These are phyloP conservation scores for Funneliformis geosporum DNA, from an alignment of 192 early-diverging fungal genomes.

Conservation along the genomic window DNA sequence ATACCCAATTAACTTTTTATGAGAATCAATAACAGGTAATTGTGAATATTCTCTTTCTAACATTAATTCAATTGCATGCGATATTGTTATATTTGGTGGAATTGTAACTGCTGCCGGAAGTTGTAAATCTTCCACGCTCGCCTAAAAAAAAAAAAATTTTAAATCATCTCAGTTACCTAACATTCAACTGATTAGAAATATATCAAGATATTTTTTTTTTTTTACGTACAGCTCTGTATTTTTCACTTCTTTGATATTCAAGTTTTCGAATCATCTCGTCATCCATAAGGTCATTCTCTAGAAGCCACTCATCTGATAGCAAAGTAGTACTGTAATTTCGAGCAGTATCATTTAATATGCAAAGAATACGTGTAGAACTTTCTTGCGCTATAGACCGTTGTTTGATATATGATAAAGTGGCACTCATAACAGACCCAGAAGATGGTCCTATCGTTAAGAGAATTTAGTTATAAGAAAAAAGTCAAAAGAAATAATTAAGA, in stretches of 20 bases:
- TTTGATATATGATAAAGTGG: constrained; percentile 55
- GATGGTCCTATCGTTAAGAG: constrained; percentile 51
- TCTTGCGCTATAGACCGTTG: constrained; percentile 29
- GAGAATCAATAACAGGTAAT: constrained; percentile 69
- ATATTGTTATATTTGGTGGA: constrained; percentile 54
- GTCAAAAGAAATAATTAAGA: not conserved
- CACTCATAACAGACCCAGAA: constrained; percentile 66
- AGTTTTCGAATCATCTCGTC: constrained; percentile 55
- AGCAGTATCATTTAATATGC: constrained; percentile 67
- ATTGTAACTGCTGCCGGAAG: constrained; percentile 78
- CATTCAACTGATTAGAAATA: not conserved
- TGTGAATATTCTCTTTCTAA: constrained; percentile 84
- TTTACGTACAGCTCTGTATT: constrained; percentile 63
- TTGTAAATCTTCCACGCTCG: constrained; percentile 83
- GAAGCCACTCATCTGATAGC: constrained; percentile 76
- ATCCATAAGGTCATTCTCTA: constrained; percentile 75
- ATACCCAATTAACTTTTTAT: constrained; percentile 74
- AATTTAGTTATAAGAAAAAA: not conserved
- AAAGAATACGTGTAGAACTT: constrained; percentile 43
- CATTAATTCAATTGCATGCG: constrained; percentile 75
- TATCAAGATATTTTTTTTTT: not conserved
- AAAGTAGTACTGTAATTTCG: constrained; percentile 71
- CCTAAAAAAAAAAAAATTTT: constrained; percentile 33
- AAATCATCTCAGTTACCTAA: not conserved
- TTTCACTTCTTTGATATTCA: constrained; percentile 59